Percentiles rank a stretch among this genome's conserved stretches.
These are phyloP conservation scores for Umbilicus rupestris DNA, from an alignment of 164 flowering plant species.

Conservation along the genomic window DNA sequence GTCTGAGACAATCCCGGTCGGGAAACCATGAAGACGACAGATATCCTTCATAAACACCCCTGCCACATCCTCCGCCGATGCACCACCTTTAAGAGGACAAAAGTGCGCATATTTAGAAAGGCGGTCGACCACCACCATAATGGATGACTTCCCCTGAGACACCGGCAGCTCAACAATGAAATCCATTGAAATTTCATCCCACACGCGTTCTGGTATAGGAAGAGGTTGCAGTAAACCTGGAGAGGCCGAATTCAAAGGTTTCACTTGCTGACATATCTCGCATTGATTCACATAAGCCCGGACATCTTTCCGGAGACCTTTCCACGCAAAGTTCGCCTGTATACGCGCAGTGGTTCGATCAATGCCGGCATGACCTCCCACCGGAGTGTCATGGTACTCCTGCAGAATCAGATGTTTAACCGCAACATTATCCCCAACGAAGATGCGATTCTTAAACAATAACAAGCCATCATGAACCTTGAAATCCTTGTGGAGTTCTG, in stretches of 20 bases:
- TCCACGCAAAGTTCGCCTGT: background rate
- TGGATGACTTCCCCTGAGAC: background rate
- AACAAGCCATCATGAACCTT: background rate
- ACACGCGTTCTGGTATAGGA: constrained; percentile 1
- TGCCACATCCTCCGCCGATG: background rate
- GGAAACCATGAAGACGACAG: background rate
- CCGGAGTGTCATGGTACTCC: background rate
- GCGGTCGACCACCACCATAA: background rate
- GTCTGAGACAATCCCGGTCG: background rate
- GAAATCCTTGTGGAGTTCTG: no score
- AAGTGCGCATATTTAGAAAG: background rate
- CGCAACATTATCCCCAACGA: background rate
- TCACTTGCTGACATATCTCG: background rate
- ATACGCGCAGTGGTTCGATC: background rate
- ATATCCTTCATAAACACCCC: background rate
- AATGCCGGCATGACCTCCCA: constrained; percentile 1
- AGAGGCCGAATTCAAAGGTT: background rate
- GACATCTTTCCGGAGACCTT: background rate
- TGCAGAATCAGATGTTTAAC: background rate
- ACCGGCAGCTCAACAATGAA: constrained; percentile 5
- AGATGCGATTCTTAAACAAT: background rate
- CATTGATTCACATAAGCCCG: background rate
- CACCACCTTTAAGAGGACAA: background rate
- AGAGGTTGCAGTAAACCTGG: background rate
- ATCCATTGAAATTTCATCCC: constrained; percentile 15